phyloP scores from a whole-genome alignment of 345 rosid genomes.

The Leavenworthia alabamica region DNA sequence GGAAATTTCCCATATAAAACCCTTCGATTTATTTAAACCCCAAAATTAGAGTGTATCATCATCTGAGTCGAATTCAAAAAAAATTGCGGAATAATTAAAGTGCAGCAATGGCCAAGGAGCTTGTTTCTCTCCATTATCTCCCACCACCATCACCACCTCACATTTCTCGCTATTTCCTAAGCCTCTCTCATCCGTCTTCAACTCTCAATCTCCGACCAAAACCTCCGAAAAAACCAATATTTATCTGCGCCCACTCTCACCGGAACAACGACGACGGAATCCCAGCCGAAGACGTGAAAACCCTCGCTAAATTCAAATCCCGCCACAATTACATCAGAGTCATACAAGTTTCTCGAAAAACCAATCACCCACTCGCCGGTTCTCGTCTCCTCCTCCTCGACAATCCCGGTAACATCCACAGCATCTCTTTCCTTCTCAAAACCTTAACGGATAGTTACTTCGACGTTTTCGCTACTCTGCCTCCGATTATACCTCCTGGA shows the following conservation, averaged over 20 bases:
- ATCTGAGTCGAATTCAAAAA: not conserved
- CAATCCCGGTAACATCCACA: conserved; percentile 85
- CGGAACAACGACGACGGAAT: conserved; percentile 46
- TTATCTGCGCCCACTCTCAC: conserved; percentile 11
- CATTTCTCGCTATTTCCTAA: not conserved
- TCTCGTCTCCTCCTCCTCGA: conserved; percentile 69
- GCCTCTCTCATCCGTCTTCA: conserved; percentile 4
- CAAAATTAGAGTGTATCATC: not conserved
- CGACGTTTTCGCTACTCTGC: conserved; percentile 77
- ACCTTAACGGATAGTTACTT: conserved; percentile 66
- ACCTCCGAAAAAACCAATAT: no score
- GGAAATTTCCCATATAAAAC: no score
- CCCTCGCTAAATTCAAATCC: conserved; percentile 66
- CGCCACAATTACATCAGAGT: conserved; percentile 79
- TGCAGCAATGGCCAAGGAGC: conserved; percentile 16
- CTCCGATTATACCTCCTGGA: conserved; percentile 66
- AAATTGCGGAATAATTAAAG: not conserved
- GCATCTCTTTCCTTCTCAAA: conserved; percentile 66
- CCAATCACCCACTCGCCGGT: conserved; percentile 63
- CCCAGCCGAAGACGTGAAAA: conserved; percentile 57
- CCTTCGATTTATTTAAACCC: not conserved
- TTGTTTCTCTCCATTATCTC: conserved; percentile 18
- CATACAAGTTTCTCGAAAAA: conserved; percentile 55
- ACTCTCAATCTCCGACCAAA: conserved; percentile 11
- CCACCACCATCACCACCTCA: conserved; percentile 14